These are phyloP conservation scores for Sugiyamaella marilandica DNA, from an alignment of 805 yeast genomes.

Conservation along the genomic window DNA sequence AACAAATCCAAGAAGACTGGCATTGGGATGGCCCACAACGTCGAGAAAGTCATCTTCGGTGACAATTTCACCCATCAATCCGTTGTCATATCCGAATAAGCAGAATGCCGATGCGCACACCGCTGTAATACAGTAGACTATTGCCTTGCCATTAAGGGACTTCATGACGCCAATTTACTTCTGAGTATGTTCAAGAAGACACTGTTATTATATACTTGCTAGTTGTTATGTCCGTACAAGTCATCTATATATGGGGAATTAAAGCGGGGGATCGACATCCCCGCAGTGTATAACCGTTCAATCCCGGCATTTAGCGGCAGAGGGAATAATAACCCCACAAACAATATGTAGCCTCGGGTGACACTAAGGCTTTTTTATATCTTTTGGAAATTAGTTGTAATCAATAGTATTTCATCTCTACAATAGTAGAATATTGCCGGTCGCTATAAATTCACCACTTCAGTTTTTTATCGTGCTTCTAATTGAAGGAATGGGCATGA, in stretches of 20 bases:
- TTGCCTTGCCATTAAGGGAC: neutral
- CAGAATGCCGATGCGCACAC: conserved; percentile 28
- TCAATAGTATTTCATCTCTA: no score
- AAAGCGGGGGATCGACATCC: conserved; percentile 2
- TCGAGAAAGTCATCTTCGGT: conserved; percentile 28
- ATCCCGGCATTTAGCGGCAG: neutral
- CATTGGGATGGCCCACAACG: conserved; percentile 15
- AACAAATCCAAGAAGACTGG: conserved; percentile 28
- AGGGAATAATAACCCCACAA: no score
- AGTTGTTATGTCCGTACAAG: no score
- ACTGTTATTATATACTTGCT: no score
- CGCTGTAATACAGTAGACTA: conserved; percentile 7
- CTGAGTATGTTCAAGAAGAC: no score
- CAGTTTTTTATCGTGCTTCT: no score
- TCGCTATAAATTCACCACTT: no score
- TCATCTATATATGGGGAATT: neutral
- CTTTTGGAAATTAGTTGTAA: neutral
- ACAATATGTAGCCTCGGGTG: no score
- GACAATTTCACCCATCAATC: conserved; percentile 38
- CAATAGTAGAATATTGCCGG: no score
- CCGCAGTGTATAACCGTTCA: neutral
- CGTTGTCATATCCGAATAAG: conserved; percentile 42
- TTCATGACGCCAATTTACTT: neutral
- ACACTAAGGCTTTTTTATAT: neutral
- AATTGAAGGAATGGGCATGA: no score